These are phyloP conservation scores for Globisporangium barbulae DNA, from an alignment of 352 stramenopile species.

Conservation along the genomic window DNA sequence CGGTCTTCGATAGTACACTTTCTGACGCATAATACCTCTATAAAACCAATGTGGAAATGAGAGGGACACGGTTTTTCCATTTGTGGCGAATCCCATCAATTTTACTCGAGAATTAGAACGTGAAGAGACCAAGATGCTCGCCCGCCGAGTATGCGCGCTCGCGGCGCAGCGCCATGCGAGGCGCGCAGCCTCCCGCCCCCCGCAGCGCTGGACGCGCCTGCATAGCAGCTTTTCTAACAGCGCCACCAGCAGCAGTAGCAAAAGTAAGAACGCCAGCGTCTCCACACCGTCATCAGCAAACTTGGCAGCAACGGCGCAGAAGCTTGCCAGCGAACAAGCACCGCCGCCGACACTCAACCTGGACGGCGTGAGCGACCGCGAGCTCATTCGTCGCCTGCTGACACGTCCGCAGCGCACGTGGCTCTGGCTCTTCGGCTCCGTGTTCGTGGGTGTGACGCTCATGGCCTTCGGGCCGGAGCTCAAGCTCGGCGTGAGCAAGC, in stretches of 20 bases:
- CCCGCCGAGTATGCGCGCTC: constrained; percentile 13
- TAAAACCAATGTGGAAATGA: too few relatives aligned
- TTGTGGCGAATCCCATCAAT: too few relatives aligned
- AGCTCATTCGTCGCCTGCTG: constrained; percentile 30
- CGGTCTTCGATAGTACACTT: too few relatives aligned
- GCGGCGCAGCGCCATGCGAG: constrained; percentile 2
- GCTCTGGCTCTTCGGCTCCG: constrained; percentile 45
- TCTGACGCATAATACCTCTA: too few relatives aligned
- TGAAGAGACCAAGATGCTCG: constrained; percentile 11
- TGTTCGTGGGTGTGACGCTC: constrained; percentile 44
- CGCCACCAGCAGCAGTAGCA: not conserved
- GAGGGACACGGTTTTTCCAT: too few relatives aligned
- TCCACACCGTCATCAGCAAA: not conserved
- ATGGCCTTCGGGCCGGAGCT: constrained; percentile 76
- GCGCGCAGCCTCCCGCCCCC: not conserved
- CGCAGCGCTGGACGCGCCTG: not conserved
- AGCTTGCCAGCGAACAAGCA: not conserved
- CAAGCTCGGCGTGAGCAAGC: constrained; percentile 75
- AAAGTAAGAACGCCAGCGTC: not conserved
- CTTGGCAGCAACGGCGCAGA: not conserved
- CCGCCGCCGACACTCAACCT: not conserved
- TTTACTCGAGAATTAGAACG: not conserved
- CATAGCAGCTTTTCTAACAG: not conserved
- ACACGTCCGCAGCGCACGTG: constrained; percentile 54
- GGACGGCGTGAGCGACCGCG: constrained; percentile 40